Evolutionary conservation across 2,329 filamentous ascomycete species (phyloP).

Genomic region (Epichloe coenophiala): DNA sequence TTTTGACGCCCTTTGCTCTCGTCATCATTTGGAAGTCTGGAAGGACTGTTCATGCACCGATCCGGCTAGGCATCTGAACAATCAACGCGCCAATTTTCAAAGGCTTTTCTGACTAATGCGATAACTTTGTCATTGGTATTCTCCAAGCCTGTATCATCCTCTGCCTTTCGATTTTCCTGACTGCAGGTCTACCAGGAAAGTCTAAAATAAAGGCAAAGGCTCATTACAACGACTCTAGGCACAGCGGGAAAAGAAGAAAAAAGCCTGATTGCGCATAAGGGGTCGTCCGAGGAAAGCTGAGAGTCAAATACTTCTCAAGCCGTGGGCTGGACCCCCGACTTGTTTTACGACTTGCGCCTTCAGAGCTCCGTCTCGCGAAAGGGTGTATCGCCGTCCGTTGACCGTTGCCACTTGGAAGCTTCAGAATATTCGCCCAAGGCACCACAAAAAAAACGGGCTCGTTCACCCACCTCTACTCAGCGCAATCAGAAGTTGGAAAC

Average conservation of each 20-base stretch:
- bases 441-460: background rate
- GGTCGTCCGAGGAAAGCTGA: background rate
- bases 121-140: background rate
- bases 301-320: background rate
- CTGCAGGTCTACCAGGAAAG: background rate
- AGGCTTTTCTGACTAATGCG: background rate
- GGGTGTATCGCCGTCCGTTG: background rate
- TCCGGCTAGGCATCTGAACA: background rate
- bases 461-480: background rate
- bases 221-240: background rate
- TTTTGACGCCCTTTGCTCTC: background rate
- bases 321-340: constrained; percentile 6
- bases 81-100: background rate
- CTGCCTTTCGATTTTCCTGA: background rate
- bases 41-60: background rate
- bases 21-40: background rate
- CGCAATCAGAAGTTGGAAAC: background rate
- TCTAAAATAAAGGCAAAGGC: background rate
- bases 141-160: background rate
- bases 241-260: background rate
- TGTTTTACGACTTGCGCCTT: background rate
- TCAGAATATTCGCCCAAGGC: background rate
- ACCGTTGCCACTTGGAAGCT: background rate
- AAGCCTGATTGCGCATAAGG: background rate
- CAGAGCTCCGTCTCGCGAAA: constrained; percentile 7